These are phyloP conservation scores for Entelexis sorbosivorans DNA, from an alignment of 1,139 yeast species.

Conservation along the genomic window DNA sequence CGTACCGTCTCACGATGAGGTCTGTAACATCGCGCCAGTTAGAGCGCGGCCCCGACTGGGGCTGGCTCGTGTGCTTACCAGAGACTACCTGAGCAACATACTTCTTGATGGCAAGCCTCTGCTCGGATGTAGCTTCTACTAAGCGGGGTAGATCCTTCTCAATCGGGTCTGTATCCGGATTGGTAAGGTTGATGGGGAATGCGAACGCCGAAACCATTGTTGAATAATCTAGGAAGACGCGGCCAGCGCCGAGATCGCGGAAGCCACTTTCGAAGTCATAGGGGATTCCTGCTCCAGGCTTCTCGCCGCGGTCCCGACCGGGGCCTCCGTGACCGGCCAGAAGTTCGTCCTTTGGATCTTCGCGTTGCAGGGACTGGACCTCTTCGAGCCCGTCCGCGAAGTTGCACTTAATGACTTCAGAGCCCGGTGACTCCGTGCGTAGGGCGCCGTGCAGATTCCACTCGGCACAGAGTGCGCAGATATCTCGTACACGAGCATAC, in stretches of 20 bases:
- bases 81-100: not conserved
- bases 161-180: not conserved
- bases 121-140: not conserved
- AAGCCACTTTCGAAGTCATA: not conserved
- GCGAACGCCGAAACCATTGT: not conserved
- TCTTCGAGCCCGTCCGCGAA: not conserved
- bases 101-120: not conserved
- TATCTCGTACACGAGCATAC: not conserved
- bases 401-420: not conserved
- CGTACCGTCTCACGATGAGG: not conserved
- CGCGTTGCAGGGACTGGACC: not conserved
- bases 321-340: not conserved
- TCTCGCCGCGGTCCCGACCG: not conserved
- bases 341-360: not conserved
- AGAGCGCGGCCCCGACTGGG: not conserved
- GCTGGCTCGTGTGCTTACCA: not conserved
- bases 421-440: slow-evolving; percentile 1
- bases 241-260: not conserved
- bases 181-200: not conserved
- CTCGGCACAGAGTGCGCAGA: not conserved
- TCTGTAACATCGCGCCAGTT: slow-evolving; percentile 4
- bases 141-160: not conserved
- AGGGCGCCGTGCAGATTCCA: not conserved
- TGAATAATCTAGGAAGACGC: not conserved
- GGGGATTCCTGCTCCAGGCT: not conserved